phyloP scores from a whole-genome alignment of 2,329 filamentous ascomycete species.

The Chrysosporium keratinophilum region DNA sequence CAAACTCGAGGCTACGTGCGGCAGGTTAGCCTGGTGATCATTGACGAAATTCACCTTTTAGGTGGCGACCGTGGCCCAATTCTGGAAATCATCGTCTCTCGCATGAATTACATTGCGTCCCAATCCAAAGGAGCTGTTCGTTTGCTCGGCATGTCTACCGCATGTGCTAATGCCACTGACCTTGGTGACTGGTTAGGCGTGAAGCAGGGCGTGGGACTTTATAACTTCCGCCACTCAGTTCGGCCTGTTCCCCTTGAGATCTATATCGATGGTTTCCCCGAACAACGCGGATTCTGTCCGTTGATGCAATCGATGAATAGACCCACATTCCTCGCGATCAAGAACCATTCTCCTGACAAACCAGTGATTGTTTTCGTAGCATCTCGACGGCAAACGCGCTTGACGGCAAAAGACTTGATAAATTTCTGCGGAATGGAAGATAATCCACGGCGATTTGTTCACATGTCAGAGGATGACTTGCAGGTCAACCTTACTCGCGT shows the following conservation, averaged over 20 bases:
- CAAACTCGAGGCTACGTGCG: constrained; percentile 93
- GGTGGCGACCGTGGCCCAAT: constrained; percentile 94
- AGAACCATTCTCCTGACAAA: constrained; percentile 90
- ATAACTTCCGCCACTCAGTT: constrained; percentile 96
- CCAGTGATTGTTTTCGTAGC: constrained; percentile 98
- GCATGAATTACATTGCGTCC: constrained; percentile 98
- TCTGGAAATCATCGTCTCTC: constrained; percentile 83
- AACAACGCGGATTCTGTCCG: constrained; percentile 88
- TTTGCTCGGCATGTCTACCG: constrained; percentile 96
- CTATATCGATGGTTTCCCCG: constrained; percentile 94
- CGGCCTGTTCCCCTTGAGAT: constrained; percentile 91
- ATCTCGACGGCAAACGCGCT: constrained; percentile 82
- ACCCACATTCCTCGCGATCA: constrained; percentile 91
- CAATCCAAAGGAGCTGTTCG: constrained; percentile 83
- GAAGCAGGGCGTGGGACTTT: constrained; percentile 80
- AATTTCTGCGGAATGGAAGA: constrained; percentile 98
- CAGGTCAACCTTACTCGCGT: constrained; percentile 77
- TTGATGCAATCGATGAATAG: constrained; percentile 99
- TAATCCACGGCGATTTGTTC: constrained; percentile 82
- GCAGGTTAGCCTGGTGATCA: constrained; percentile 91
- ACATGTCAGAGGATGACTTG: constrained; percentile 90
- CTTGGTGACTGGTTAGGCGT: constrained; percentile 95
- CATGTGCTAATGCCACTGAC: constrained; percentile 89
- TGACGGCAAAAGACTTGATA: constrained; percentile 93
- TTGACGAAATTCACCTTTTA: constrained; percentile 96